Conservation (phyloP, 257 asterid genomes). For the Solanum rostratum region DNA sequence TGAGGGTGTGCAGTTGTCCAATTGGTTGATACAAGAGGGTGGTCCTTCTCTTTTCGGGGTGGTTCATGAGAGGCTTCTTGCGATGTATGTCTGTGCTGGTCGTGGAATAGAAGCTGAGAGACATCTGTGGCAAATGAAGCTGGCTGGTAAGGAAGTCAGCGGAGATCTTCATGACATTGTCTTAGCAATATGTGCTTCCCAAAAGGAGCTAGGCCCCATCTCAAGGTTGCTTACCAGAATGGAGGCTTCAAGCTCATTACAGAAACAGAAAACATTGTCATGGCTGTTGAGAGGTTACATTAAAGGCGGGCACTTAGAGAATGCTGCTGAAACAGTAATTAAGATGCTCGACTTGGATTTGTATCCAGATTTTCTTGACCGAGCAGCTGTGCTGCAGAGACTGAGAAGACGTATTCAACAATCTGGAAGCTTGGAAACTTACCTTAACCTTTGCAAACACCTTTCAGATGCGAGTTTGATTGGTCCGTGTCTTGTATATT, state of each 20-base stretch:
- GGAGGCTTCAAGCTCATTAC: slow-evolving; percentile 44
- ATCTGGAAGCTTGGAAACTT: slow-evolving; percentile 43
- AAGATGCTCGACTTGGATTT: slow-evolving; percentile 73
- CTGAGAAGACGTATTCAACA: slow-evolving; percentile 51
- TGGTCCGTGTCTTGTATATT: slow-evolving; percentile 61
- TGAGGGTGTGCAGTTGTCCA: slow-evolving; percentile 47
- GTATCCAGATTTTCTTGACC: slow-evolving; percentile 56
- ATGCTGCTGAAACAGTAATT: slow-evolving; percentile 67
- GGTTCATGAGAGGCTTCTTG: slow-evolving; percentile 77
- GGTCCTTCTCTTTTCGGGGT: slow-evolving; percentile 49
- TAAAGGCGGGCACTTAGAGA: slow-evolving; percentile 79
- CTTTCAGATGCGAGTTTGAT: slow-evolving; percentile 68
- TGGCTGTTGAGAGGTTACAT: slow-evolving; percentile 93
- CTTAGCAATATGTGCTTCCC: slow-evolving; percentile 90
- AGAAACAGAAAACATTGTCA: slow-evolving; percentile 55
- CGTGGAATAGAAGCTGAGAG: slow-evolving; percentile 72
- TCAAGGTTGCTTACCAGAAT: slow-evolving; percentile 49
- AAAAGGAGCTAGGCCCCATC: slow-evolving; percentile 46
- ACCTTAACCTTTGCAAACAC: slow-evolving; percentile 59
- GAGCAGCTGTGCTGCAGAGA: slow-evolving; percentile 83
- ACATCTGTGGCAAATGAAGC: slow-evolving; percentile 90
- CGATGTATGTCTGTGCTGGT: slow-evolving; percentile 85
- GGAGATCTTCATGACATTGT: slow-evolving; percentile 75
- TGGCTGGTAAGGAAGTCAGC: slow-evolving; percentile 55
- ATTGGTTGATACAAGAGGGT: slow-evolving; percentile 56